Conservation (phyloP, 2,329 filamentous ascomycete genomes). For the Trichoderma koningiopsis region DNA sequence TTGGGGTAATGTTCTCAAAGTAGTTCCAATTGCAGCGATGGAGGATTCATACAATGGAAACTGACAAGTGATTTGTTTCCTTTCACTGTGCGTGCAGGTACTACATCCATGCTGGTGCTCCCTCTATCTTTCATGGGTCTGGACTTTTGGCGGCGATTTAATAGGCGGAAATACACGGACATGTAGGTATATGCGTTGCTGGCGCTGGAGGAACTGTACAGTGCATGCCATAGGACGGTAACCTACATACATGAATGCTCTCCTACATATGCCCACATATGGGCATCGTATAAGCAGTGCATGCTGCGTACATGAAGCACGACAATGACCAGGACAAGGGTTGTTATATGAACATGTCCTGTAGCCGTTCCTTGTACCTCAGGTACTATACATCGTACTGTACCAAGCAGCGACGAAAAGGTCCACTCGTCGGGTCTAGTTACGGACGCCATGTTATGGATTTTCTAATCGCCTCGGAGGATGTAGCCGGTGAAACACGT, state of each 20-base stretch:
- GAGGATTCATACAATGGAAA: neutral
- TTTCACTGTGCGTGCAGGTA: neutral
- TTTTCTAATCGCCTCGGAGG: neutral
- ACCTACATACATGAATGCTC: neutral
- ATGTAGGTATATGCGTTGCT: neutral
- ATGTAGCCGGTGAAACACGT: conserved; percentile 19
- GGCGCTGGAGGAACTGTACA: neutral
- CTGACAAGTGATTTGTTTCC: neutral
- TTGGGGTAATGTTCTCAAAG: neutral
- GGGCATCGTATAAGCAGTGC: neutral
- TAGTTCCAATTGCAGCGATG: neutral
- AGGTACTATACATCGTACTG: no score
- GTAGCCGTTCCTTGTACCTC: neutral
- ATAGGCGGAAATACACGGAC: neutral
- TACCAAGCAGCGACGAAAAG: neutral
- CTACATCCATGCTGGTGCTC: neutral
- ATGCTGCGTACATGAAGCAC: neutral
- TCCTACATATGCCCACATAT: no score
- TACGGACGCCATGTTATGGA: no score
- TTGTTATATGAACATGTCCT: neutral
- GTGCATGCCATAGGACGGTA: neutral
- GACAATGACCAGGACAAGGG: neutral
- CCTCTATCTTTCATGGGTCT: no score
- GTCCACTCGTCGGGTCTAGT: neutral
- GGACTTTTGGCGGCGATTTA: neutral